A percentile compares a stretch with the other conserved stretches of the same genome.
These are phyloP conservation scores for Rosa rugosa DNA, from an alignment of 306 rosid genomes.

Conservation along the genomic window DNA sequence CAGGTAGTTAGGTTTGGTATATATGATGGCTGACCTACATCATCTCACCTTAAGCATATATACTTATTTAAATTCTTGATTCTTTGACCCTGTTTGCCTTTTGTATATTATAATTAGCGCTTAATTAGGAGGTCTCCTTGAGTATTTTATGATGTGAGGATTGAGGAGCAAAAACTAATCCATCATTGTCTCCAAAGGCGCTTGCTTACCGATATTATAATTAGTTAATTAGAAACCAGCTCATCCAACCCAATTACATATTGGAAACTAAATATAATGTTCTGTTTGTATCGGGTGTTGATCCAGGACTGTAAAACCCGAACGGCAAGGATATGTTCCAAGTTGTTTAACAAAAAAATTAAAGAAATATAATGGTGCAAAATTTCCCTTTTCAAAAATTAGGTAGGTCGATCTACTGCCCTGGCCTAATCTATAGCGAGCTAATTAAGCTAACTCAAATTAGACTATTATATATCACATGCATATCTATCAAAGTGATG, in stretches of 20 bases:
- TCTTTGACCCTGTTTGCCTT: conserved; percentile 30
- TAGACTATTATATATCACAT: not conserved
- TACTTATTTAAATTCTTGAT: conserved; percentile 2
- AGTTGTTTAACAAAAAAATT: not conserved
- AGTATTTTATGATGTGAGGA: not conserved
- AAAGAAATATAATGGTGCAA: not conserved
- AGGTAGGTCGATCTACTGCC: not conserved
- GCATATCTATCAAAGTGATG: not conserved
- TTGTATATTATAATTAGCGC: not conserved
- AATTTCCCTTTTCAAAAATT: not conserved
- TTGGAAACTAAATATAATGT: not conserved
- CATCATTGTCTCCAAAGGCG: conserved; percentile 22
- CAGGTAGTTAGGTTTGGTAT: conserved; percentile 54
- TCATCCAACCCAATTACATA: conserved; percentile 28
- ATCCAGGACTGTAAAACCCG: not conserved
- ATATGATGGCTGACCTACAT: conserved; percentile 31
- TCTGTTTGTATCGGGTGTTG: not conserved
- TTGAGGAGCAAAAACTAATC: conserved; percentile 14
- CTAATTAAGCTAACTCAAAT: not conserved
- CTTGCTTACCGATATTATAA: conserved; percentile 21
- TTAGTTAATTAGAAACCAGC: conserved; percentile 27
- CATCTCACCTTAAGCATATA: conserved; percentile 24
- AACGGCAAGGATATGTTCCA: not conserved
- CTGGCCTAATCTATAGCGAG: not conserved
- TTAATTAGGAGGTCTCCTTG: not conserved